Evolutionary conservation across 2,329 filamentous ascomycete genomes (phyloP).

Genomic region (Claviceps digitariae): DNA sequence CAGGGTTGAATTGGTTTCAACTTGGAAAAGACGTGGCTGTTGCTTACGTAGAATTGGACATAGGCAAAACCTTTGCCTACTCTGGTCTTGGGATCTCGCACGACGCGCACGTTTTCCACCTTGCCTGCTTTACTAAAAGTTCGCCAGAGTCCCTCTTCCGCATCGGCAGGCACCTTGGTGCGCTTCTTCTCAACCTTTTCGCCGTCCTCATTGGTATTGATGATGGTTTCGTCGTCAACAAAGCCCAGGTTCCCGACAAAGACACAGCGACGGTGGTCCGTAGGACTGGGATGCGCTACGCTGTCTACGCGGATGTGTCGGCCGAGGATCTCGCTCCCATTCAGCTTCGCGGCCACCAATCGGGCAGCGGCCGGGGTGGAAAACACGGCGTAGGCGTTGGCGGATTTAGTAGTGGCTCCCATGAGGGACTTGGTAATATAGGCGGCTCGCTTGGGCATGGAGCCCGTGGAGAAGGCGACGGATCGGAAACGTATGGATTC

Average conservation of each 20-base stretch:
- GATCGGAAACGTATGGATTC: constrained; percentile 93
- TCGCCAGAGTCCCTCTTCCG: constrained; percentile 87
- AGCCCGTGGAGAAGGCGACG: constrained; percentile 63
- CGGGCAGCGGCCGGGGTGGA: constrained; percentile 61
- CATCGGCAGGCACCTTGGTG: constrained; percentile 62
- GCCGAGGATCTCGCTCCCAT: constrained; percentile 71
- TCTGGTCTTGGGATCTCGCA: constrained; percentile 77
- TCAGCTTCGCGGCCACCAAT: constrained; percentile 62
- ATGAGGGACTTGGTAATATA: constrained; percentile 85
- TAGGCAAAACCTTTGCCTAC: constrained; percentile 97
- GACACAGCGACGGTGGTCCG: constrained; percentile 79
- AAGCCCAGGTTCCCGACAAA: constrained; percentile 96
- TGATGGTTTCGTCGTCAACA: constrained; percentile 74
- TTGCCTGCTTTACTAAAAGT: constrained; percentile 62
- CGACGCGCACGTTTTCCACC: constrained; percentile 86
- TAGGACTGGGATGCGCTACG: constrained; percentile 71
- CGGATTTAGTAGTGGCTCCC: constrained; percentile 80
- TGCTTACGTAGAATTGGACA: constrained; percentile 74
- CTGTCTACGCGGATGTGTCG: constrained; percentile 85
- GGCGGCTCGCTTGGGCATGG: constrained; percentile 84
- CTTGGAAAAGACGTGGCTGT: background rate
- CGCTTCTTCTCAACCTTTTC: constrained; percentile 59
- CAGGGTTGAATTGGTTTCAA: background rate
- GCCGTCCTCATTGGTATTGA: constrained; percentile 50
- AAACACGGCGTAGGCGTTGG: constrained; percentile 91